Evolutionary conservation across 139 green algal species (phyloP).

Genomic region (Coelastrella sp.): DNA sequence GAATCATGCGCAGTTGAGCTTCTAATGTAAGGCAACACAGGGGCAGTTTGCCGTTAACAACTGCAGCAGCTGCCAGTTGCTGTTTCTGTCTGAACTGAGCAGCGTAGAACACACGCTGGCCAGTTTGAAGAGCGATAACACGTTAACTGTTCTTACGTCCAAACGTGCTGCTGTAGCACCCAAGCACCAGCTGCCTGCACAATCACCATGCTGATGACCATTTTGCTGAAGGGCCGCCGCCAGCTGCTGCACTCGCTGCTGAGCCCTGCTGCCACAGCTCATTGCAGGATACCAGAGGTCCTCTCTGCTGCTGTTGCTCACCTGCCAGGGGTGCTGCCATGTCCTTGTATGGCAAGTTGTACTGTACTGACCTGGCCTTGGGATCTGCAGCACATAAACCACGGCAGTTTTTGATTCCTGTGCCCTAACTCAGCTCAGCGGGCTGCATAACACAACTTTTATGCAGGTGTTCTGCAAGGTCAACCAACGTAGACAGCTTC

Average conservation of each 20-base stretch:
- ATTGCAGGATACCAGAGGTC: neutral
- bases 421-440: neutral
- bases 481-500: no score
- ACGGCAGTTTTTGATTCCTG: neutral
- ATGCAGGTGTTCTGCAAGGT: neutral
- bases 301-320: conserved; percentile 23
- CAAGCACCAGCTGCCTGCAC: no score
- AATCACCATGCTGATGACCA: neutral
- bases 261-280: neutral
- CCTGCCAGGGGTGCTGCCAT: conserved; percentile 88
- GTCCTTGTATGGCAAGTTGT: conserved; percentile 88
- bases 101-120: no score
- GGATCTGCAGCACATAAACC: conserved; percentile 65
- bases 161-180: no score
- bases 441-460: neutral
- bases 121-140: no score
- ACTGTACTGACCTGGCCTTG: conserved; percentile 69
- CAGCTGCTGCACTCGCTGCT: conserved; percentile 5
- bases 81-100: neutral
- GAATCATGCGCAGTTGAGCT: no score
- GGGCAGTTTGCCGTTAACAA: neutral
- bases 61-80: neutral
- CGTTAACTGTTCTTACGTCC: no score
- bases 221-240: neutral
- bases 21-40: neutral